phyloP scores from a whole-genome alignment of 108 stramenopile genomes.

The Discostella pseudostelligera region DNA sequence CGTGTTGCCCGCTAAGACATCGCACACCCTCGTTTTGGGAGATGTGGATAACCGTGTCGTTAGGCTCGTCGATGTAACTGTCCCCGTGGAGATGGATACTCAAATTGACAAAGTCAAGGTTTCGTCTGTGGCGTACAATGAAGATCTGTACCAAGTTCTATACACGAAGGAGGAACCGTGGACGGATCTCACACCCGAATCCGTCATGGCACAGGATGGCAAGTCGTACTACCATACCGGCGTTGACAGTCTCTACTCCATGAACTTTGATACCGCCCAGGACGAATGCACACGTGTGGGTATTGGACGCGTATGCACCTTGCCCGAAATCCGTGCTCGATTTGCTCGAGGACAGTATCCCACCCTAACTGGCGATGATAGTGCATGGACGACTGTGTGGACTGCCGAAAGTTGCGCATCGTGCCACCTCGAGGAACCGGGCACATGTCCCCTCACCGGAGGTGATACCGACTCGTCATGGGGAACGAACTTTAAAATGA shows the following conservation, averaged over 20 bases:
- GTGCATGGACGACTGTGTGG: slow-evolving; percentile 40
- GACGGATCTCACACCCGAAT: slow-evolving; percentile 26
- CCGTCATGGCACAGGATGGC: slow-evolving; percentile 41
- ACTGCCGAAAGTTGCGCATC: slow-evolving; percentile 35
- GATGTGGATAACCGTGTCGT: slow-evolving; percentile 46
- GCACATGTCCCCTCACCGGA: slow-evolving; percentile 25
- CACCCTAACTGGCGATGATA: slow-evolving; percentile 17
- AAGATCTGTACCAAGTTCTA: slow-evolving; percentile 39
- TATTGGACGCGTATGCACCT: slow-evolving; percentile 38
- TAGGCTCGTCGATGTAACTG: slow-evolving; percentile 39
- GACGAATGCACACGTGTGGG: slow-evolving; percentile 41
- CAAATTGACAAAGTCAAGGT: slow-evolving; percentile 22
- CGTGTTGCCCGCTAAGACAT: slow-evolving; percentile 20
- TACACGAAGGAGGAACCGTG: slow-evolving; percentile 38
- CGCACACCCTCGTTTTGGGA: slow-evolving; percentile 30
- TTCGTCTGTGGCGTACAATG: slow-evolving; percentile 32
- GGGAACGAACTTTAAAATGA: slow-evolving; percentile 39
- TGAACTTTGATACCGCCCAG: slow-evolving; percentile 34
- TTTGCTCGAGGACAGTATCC: slow-evolving; percentile 45
- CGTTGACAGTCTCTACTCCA: slow-evolving; percentile 11
- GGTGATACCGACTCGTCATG: slow-evolving; percentile 9
- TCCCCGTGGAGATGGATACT: slow-evolving; percentile 30
- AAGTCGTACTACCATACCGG: slow-evolving; percentile 43
- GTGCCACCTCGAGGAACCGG: slow-evolving; percentile 36
- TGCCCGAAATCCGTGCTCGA: slow-evolving; percentile 40